Evolutionary conservation across 2,329 filamentous ascomycete genomes (phyloP), one percentile per base, ranked within the genome.

Genomic region (Clarireedia hainanense): DNA sequence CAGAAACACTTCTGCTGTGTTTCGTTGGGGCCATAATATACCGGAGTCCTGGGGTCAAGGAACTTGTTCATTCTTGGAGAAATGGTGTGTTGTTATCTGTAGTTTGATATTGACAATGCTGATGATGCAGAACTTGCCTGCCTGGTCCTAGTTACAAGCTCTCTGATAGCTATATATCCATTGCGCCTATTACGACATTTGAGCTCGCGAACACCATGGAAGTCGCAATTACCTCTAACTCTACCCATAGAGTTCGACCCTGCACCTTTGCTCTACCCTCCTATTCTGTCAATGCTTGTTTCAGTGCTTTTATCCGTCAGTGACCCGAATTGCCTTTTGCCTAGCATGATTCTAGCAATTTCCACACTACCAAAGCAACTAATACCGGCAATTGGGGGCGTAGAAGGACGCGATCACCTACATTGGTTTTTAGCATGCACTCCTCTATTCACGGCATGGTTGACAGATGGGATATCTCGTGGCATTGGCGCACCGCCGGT

Each of bases 231-330:
- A 10, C 57, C 60, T 20, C 64, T 85, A 37, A 68, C 68, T 30
- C 75, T 96, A 39, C 90, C 91, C 0, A 74, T 83, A 4, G 78
- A 81, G n/a, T 95, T 96, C 71, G 92, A 97, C 67, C 91, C 91
- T 2, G 92, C 92, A 6, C 89, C 91, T 10, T 77, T 96, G n/a
- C 72, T 96, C 56, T 97, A 96, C 68, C 92, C 92, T 17, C 80
- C 86, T 5, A 72, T 85, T 2, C 77, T 96, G 30, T 89, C 91
- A 0, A 72, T 91, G 15, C 77, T 91, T 47, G 86, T 94, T 27
- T 84, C 91, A 1, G 74, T 94, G 4, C 84, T 91, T 9, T 76
- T 96, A 43, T 81, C 84, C 6, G 76, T 78, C 50, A 78, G 80
- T 49, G 82, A 81, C 47, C 75, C 80, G 3, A 75, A 77, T 15